Percentiles rank a stretch among this genome's conserved stretches.
These are phyloP conservation scores for Suillus subluteus DNA, from an alignment of 768 basidiomycete species.

Conservation along the genomic window DNA sequence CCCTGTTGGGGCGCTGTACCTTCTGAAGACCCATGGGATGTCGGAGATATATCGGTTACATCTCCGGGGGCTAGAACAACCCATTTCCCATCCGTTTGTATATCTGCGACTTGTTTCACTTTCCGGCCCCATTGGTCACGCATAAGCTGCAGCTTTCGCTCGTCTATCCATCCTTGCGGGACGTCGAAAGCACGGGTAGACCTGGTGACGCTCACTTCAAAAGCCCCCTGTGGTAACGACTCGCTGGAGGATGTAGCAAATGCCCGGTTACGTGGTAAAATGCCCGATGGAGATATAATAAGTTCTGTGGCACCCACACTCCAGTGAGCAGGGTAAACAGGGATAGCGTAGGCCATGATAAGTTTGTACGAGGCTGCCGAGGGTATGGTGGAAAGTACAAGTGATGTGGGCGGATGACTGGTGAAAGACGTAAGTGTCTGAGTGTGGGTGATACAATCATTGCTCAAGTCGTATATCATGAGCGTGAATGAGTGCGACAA, in stretches of 20 bases:
- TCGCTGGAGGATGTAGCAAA: slow-evolving; percentile 16
- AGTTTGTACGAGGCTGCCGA: slow-evolving; percentile 67
- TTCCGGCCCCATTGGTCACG: slow-evolving; percentile 82
- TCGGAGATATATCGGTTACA: slow-evolving; percentile 16
- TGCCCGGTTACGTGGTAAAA: slow-evolving; percentile 13
- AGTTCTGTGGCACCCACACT: slow-evolving; percentile 78
- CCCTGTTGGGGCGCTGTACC: slow-evolving; percentile 31
- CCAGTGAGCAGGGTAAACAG: slow-evolving; percentile 84
- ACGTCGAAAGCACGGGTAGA: slow-evolving; percentile 72
- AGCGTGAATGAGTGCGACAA: slow-evolving; percentile 70
- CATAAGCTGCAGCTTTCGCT: slow-evolving; percentile 59
- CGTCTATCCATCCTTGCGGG: slow-evolving; percentile 74
- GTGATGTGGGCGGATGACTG: slow-evolving; percentile 76
- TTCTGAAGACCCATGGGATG: slow-evolving; percentile 21
- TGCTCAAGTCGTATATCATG: slow-evolving; percentile 71
- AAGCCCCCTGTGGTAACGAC: slow-evolving; percentile 31
- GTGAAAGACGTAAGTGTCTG: slow-evolving; percentile 79
- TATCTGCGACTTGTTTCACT: slow-evolving; percentile 68
- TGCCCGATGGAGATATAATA: slow-evolving; percentile 50
- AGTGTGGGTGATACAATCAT: slow-evolving; percentile 50
- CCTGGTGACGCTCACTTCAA: slow-evolving; percentile 60
- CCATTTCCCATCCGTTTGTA: slow-evolving; percentile 87
- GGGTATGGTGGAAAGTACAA: slow-evolving; percentile 70
- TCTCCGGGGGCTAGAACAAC: slow-evolving; percentile 72
- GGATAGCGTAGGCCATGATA: slow-evolving; percentile 72